A percentile compares a stretch with the other conserved stretches of the same genome.
These are phyloP conservation scores for Phytophthora constricta DNA, from an alignment of 352 stramenopile genomes.

Conservation along the genomic window DNA sequence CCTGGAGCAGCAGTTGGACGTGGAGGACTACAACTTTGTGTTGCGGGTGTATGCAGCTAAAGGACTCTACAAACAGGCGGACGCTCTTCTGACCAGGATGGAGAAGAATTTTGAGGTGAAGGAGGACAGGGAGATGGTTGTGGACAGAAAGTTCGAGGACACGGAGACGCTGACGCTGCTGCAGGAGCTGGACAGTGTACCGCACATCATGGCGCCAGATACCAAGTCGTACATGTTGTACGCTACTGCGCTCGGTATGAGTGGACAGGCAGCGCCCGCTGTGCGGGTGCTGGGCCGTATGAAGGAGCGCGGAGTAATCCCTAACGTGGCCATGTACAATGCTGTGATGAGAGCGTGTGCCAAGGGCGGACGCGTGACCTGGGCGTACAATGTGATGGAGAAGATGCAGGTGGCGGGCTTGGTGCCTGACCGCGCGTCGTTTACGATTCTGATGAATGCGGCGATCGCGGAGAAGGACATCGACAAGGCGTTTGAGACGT, in stretches of 20 bases:
- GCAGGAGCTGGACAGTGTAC: conserved; percentile 49
- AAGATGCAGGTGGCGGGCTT: conserved; percentile 84
- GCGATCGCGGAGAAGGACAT: conserved; percentile 75
- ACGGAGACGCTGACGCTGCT: conserved; percentile 45
- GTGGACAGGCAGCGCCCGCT: conserved; percentile 53
- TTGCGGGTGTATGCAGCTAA: conserved; percentile 78
- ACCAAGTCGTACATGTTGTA: conserved; percentile 83
- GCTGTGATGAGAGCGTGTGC: conserved; percentile 87
- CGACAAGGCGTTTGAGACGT: conserved; percentile 86
- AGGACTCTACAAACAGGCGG: conserved; percentile 59
- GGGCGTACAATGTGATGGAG: conserved; percentile 88
- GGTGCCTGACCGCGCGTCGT: conserved; percentile 67
- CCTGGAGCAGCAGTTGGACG: conserved; percentile 37
- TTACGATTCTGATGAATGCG: conserved; percentile 84
- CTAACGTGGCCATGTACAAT: conserved; percentile 70
- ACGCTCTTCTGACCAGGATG: conserved; percentile 77
- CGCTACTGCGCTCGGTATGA: conserved; percentile 60
- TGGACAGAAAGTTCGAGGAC: conserved; percentile 18
- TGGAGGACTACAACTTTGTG: conserved; percentile 82
- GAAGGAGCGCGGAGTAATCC: conserved; percentile 75
- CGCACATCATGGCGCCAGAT: conserved; percentile 58
- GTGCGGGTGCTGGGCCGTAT: conserved; percentile 81
- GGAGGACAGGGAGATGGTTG: conserved; percentile 1
- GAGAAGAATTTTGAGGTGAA: conserved; percentile 59
- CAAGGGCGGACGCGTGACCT: conserved; percentile 64